phyloP scores from a whole-genome alignment of 768 basidiomycete species.

The Auricularia sp. region DNA sequence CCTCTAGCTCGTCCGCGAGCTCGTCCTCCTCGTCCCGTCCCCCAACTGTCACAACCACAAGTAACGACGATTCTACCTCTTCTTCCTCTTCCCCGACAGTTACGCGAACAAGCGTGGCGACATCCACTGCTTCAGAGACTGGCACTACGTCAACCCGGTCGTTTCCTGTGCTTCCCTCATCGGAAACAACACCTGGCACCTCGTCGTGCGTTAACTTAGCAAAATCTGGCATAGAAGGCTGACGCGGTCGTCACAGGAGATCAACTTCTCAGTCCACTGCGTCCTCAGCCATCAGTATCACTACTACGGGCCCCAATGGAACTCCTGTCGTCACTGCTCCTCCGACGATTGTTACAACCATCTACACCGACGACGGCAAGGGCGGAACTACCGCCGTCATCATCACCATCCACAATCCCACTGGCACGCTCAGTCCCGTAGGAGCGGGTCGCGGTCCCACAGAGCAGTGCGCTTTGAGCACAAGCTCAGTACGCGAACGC shows the following conservation, averaged over 20 bases:
- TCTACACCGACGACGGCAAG: constrained; percentile 44
- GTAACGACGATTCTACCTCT: background rate
- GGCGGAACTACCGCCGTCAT: constrained; percentile 53
- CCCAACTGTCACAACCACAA: background rate
- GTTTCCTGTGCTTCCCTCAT: no score
- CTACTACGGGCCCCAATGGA: constrained; percentile 52
- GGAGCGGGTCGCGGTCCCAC: constrained; percentile 38
- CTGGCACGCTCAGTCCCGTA: constrained; percentile 43
- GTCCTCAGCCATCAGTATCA: constrained; percentile 41
- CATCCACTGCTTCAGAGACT: background rate
- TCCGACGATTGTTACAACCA: constrained; percentile 43
- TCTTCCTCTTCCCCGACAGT: background rate
- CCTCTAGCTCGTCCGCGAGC: background rate
- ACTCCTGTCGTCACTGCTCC: constrained; percentile 41
- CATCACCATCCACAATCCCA: constrained; percentile 58
- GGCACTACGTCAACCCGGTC: background rate
- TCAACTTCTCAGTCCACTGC: constrained; percentile 29
- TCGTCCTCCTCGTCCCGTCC: background rate
- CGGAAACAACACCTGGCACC: background rate
- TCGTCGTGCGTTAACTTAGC: constrained; percentile 8
- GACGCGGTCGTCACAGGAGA: background rate
- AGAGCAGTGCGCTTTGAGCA: constrained; percentile 1
- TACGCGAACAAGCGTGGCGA: background rate
- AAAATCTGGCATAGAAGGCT: background rate
- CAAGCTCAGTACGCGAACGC: background rate